Base-by-base conservation (phyloP, 257 asterid species). In the Gardenia jasminoides region DNA sequence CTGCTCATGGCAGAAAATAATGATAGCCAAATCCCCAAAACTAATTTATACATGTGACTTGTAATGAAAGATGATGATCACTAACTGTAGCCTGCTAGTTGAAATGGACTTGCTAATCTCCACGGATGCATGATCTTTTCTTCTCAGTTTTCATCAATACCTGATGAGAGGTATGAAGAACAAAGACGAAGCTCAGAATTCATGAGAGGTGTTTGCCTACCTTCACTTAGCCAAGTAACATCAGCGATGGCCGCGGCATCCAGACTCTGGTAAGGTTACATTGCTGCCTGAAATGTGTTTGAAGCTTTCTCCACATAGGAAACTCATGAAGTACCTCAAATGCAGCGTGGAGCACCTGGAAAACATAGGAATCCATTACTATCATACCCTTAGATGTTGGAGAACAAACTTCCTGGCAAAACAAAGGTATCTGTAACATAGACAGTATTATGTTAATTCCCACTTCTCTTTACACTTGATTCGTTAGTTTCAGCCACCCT, bases 311-410 rank as follows among this genome's bases (percentile, higher is more conserved):
- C 33, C 22, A 44, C 11, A 1, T 16, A 1, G 22, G 77, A 71
- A 72, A 62, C 41, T 75, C 36, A 36, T 6, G 15, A 70, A 22
- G 43, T 8, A 62, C 19, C 36, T 22, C 56, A 28, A 80, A 76
- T 88, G 86, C 88, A 95, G 99, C 19, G 97, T 93, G 75, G 96
- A 89, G 84, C 99, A 95, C 84, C 88, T 95, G 76, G 98, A 95
- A 86, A 91, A 92, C 82, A 84, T 95, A 19, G 98, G 98, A 67
- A 83, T 95, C 72, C 99, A 95, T 90, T 95, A 95, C 72, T 91
- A 92, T 82, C 93, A 87, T 78, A 95, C 99, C 2, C 93, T 95
- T 41, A 85, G 98, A 85, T 86, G 90, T 80, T 95, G 98, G 99
- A 84, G 97, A 76, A 88, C 85, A 62, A 93, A 92, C 84, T 95